Base-by-base conservation (phyloP, 352 stramenopile species). In the Thalassiosira sp. region DNA sequence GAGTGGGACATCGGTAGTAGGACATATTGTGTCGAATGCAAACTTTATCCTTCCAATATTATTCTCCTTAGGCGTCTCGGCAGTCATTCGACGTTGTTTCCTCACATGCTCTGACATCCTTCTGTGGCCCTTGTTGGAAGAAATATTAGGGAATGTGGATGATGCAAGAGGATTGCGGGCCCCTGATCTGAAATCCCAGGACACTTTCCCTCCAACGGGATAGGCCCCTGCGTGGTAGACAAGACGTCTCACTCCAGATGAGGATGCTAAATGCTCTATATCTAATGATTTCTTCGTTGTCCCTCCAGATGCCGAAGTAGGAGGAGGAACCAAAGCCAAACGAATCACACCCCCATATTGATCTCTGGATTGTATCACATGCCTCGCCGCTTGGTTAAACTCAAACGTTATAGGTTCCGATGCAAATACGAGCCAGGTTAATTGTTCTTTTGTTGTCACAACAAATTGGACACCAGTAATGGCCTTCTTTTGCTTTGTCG, bases 381-480 rank as follows among this genome's bases (percentile, higher is more conserved):
- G 79, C 56, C 58, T 81, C 20, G 58, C 49, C 20, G 59, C 59
- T 57, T 52, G 69, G 58, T 89, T 73, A 49, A 88, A 84, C 62
- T 71, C 49, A 35, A 92, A 74, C 11, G 57, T 83, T 13, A 92
- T 80, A 6, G 84, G 80, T 49, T 90, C 84, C 22, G 84, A 90
- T 48, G 84, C 45, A 80, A 92, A 91, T 37, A 90, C 56, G 18
- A 92, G 69, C 84, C 82, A 92, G 22, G 59, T 79, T 33, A 84
- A 67, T 18, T 66, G 60, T 72, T 92, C 84, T 64, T 80, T 70
- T 43, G 77, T 86, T 58, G 75, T 79, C 0, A 90, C 59, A 37
- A 92, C 60, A 67, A 92, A 92, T 65, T 90, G 86, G 42, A 89
- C 75, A 49, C 86, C 86, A 25, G 75, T 73, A 18, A 89, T 68